Conservation (phyloP, 192 early-diverging fungal genomes). For the Kappamyces sp. region DNA sequence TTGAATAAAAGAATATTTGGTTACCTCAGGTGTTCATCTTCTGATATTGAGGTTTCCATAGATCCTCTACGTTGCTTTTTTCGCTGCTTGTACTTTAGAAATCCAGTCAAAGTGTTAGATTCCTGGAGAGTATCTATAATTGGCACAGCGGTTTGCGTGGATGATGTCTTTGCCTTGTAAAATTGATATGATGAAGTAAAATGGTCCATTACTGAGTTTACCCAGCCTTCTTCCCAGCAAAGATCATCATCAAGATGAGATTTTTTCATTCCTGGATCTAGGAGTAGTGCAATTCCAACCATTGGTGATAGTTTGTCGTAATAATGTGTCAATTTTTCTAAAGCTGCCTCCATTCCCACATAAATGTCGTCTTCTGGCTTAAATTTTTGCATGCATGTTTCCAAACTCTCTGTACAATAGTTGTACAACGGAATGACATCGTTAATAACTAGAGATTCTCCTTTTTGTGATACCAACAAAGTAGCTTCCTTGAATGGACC, state of each 20-base stretch:
- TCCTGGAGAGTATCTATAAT: too few species aligned
- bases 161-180: not conserved
- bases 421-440: not conserved
- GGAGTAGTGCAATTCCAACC: constrained; percentile 8
- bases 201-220: not conserved
- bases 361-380: constrained; percentile 12
- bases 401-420: not conserved
- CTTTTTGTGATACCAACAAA: not conserved
- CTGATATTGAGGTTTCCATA: too few species aligned
- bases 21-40: too few species aligned
- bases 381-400: not conserved
- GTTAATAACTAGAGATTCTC: not conserved
- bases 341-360: constrained; percentile 1
- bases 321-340: constrained; percentile 12
- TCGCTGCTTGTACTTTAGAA: too few species aligned
- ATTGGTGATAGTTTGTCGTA: constrained; percentile 13
- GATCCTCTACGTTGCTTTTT: too few species aligned
- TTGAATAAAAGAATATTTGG: not conserved
- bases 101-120: too few species aligned
- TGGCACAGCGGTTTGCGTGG: too few species aligned
- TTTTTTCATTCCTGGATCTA: not conserved
- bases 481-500: constrained; percentile 7
- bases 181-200: not conserved
- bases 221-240: constrained; percentile 1
- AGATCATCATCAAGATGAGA: not conserved